A percentile compares a stretch with the other conserved stretches of the same genome.
Conservation (phyloP, 805 yeast genomes). For the Candida michaelii region DNA sequence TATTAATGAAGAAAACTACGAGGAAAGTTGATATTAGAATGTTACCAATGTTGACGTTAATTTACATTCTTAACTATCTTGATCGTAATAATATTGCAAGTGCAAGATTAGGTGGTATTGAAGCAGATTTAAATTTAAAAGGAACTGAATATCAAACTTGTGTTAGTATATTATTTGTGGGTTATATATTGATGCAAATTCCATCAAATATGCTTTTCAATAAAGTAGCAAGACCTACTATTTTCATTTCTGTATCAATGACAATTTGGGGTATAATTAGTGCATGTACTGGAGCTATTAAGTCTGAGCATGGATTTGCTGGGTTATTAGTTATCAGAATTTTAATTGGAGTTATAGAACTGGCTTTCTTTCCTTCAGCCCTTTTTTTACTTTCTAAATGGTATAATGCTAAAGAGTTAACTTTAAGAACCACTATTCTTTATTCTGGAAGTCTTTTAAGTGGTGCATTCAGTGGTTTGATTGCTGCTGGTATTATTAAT, state of each 20-base stretch:
- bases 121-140: conserved; percentile 39
- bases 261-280: conserved; percentile 50
- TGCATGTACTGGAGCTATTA: conserved; percentile 49
- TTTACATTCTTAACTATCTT: conserved; percentile 52
- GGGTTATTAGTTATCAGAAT: conserved; percentile 49
- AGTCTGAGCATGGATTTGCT: conserved; percentile 30
- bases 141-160: conserved; percentile 50
- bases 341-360: conserved; percentile 47
- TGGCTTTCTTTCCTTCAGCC: conserved; percentile 49
- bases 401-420: conserved; percentile 52
- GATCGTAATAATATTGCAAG: conserved; percentile 56
- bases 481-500: conserved; percentile 53
- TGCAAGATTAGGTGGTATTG: conserved; percentile 52
- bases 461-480: conserved; percentile 56
- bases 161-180: conserved; percentile 52
- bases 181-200: conserved; percentile 48
- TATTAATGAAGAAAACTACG: conserved; percentile 42
- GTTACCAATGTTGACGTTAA: conserved; percentile 49
- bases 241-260: conserved; percentile 51
- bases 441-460: conserved; percentile 52
- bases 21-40: conserved; percentile 50
- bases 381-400: conserved; percentile 53
- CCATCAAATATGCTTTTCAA: conserved; percentile 50
- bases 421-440: conserved; percentile 49
- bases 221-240: conserved; percentile 49